Evolutionary conservation across 331 rosid genomes (phyloP).

Genomic region (Malus hybrid): DNA sequence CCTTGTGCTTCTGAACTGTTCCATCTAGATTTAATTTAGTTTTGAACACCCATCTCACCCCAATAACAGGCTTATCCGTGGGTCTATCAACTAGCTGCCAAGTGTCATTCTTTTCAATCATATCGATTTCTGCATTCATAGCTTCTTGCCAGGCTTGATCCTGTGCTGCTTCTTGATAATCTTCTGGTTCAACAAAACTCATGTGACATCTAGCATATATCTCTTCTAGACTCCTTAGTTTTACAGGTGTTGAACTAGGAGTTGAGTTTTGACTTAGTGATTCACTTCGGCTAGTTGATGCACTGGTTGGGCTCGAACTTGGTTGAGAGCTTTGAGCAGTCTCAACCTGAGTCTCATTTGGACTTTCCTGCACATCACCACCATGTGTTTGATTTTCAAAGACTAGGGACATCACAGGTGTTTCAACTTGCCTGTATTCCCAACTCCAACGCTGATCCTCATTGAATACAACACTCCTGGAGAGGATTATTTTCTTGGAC

Average conservation of each 20-base stretch:
- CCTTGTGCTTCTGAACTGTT: no score
- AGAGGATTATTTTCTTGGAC: no score
- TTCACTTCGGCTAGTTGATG: no score
- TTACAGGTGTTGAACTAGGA: background rate
- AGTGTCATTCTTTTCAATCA: background rate
- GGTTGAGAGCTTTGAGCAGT: no score
- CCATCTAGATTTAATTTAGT: no score
- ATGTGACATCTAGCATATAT: no score
- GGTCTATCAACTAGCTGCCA: background rate
- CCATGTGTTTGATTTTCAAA: accelerated
- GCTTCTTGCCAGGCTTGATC: background rate
- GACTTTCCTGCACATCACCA: no score
- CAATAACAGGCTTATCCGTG: background rate
- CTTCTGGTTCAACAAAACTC: background rate
- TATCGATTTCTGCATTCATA: background rate
- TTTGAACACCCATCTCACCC: no score
- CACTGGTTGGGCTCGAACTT: no score
- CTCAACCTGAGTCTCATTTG: no score
- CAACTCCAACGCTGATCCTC: background rate
- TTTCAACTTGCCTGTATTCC: background rate
- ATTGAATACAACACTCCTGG: background rate
- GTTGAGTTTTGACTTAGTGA: no score
- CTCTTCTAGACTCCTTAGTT: no score
- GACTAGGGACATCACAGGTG: accelerated
- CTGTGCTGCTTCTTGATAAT: background rate